Evolutionary conservation across 805 yeast genomes (phyloP), one percentile per base, ranked within the genome.

Genomic region (Nakazawaea peltata): DNA sequence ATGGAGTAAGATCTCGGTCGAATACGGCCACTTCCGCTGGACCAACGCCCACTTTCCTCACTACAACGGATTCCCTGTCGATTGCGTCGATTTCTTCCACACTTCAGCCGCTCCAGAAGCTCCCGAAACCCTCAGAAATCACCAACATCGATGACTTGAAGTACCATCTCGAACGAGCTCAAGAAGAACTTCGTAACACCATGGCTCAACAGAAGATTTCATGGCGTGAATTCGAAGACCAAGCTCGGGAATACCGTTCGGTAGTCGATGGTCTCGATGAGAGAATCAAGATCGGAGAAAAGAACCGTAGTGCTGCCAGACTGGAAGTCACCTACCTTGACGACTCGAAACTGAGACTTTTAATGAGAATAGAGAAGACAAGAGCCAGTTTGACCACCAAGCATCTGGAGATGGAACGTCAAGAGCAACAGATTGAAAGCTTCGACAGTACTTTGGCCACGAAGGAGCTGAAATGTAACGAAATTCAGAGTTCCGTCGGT

Each of bases 81-180:
- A n/a, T 41, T 7, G 37, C 33, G 26, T 45, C 44, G 1, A 35
- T 22, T 6, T 34, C 31, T 12, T n/a, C n/a, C n/a, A n/a, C n/a
- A n/a, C n/a, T n/a, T n/a, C n/a, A n/a, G n/a, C n/a, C n/a, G n/a
- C 12, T 15, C 3, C 12, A 19, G 15, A 17, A 23, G 4, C 17
- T 30, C 13, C 36, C 30, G 24, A 30, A 18, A 25, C 41, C 40
- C 3, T 36, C 37, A 3, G 36, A 45, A 44, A 63, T 50, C 40
- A 54, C 49, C 6, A 67, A 65, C 45, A 61, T 65, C 26, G 67
- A 61, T 39, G 70, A 65, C 41, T 43, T 67, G 25, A 57, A 67
- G 39, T 64, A 57, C 39, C 46, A 59, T 28, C 45, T 66, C 17
- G 71, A 65, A 42, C 48, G 59, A 5, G 64, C 65, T 2, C 59